Base-by-base conservation (phyloP, 2,329 filamentous ascomycete genomes). In the Acephala macrosclerotiorum region DNA sequence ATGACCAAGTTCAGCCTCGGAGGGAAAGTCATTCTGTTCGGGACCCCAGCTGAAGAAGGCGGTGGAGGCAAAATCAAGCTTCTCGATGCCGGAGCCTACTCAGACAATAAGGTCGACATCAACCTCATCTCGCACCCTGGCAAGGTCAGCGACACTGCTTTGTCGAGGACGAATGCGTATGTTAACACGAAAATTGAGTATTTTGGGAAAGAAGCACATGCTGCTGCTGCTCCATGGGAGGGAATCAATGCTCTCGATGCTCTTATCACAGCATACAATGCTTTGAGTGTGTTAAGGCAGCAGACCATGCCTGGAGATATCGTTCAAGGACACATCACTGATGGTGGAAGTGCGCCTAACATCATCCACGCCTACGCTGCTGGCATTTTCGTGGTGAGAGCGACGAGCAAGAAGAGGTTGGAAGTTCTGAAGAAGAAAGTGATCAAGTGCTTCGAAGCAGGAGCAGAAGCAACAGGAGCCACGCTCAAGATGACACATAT, bases 131-230 rank as follows among this genome's bases (percentile, higher is more conserved):
- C 77, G 0, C 79, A 82, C 71, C 79, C 67, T 36, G 72, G 72
- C 22, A 70, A 62, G 5, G 69, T 80, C 26, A 68, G 75, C 4
- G 81, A 85, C 64, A 78, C 77, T 12, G 82, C 84, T 0, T 77
- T 86, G 4, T 82, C 85, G 64, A 79, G 82, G 1, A 87, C 85
- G 0, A 81, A 83, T 3, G 85, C 85, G 5, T 87, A 83, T 68
- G 72, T 77, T 4, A 77, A 79, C 49, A 80, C 87, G 67, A 80
- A 79, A 22, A 84, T 83, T 0, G 82, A 83, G 18, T 88, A 85
- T 67, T 80, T 80, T 1, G 87, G 87, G 1, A 81, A 80, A 59
- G 83, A 82, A 63, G 85, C 79, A 16, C 79, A 80, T 64, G 79
- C 79, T 16, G 79, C 76, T n/a, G 75, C 73, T 14, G 72, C 71